phyloP scores from a whole-genome alignment of 2,329 filamentous ascomycete species.

The Neocatenulostroma microsporum region DNA sequence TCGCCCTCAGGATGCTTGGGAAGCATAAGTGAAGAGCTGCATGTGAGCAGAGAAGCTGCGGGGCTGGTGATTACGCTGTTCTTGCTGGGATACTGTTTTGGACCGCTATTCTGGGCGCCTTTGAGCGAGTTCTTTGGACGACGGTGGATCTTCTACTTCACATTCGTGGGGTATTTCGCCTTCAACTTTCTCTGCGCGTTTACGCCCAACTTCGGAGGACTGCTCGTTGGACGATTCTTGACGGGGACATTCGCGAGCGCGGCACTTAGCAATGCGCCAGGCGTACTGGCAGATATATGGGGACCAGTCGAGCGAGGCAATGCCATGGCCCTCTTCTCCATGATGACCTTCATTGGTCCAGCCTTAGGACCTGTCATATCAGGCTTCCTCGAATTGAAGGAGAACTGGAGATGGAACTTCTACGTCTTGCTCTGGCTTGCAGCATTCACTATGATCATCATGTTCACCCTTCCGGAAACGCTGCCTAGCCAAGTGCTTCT shows the following conservation, averaged over 20 bases:
- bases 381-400: conserved; percentile 51
- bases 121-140: conserved; percentile 59
- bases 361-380: conserved; percentile 48
- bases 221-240: conserved; percentile 50
- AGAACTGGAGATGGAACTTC: conserved; percentile 41
- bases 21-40: conserved; percentile 40
- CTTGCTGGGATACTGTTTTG: conserved; percentile 48
- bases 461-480: conserved; percentile 55
- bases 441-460: conserved; percentile 31
- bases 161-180: conserved; percentile 34
- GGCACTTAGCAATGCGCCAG: conserved; percentile 36
- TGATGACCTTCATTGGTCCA: conserved; percentile 49
- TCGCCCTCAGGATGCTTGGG: conserved; percentile 32
- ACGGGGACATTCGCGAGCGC: conserved; percentile 50
- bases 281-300: conserved; percentile 50
- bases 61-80: conserved; percentile 28
- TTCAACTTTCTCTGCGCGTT: conserved; percentile 51
- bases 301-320: conserved; percentile 45
- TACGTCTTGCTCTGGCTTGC: conserved; percentile 37
- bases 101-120: conserved; percentile 57
- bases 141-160: conserved; percentile 43
- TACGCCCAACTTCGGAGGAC: conserved; percentile 45
- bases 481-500: conserved; percentile 44
- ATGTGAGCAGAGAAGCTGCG: conserved; percentile 39
- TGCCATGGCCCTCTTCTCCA: conserved; percentile 47